Percentiles rank a stretch among this genome's conserved stretches.
phyloP scores from a whole-genome alignment of 352 stramenopile genomes.

The Phytophthora idaei region DNA sequence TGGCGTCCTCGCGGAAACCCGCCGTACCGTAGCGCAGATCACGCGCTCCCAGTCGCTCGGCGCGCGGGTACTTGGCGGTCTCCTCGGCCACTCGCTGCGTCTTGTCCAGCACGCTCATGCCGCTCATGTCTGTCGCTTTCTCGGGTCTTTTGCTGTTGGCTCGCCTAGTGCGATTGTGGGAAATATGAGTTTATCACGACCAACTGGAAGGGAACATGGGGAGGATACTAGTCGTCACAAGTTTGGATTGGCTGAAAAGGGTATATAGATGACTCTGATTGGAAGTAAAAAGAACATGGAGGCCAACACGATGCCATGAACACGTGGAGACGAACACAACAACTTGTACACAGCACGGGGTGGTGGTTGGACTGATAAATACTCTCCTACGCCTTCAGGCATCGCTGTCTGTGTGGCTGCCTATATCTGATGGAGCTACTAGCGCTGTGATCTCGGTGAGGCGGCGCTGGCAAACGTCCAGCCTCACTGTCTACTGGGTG shows the following conservation, averaged over 20 bases:
- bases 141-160: conserved; percentile 18
- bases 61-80: conserved; percentile 70
- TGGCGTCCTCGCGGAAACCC: conserved; percentile 94
- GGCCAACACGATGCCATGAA: conserved; percentile 1
- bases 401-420: conserved; percentile 23
- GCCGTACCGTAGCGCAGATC: conserved; percentile 93
- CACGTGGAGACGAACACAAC: too few relatives aligned
- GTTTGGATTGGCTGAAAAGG: conserved; percentile 11
- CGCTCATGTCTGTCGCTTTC: conserved; percentile 37
- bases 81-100: conserved; percentile 82
- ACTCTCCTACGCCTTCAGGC: conserved; percentile 38
- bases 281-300: conserved; percentile 1
- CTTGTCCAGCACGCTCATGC: conserved; percentile 73
- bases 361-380: conserved; percentile 43
- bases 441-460: conserved; percentile 7
- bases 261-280: background rate
- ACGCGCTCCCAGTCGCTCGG: conserved; percentile 42
- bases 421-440: conserved; percentile 25
- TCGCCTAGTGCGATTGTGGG: conserved; percentile 24
- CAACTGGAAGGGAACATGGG: conserved; percentile 1
- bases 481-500: conserved; percentile 31
- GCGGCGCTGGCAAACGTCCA: background rate
- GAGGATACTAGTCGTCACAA: conserved; percentile 2
- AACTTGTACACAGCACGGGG: too few relatives aligned
- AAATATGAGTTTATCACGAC: conserved; percentile 2